Percentiles rank a stretch among this genome's conserved stretches.
These are phyloP conservation scores for Penicillium manginii DNA, from an alignment of 495 filamentous ascomycete genomes.

Conservation along the genomic window DNA sequence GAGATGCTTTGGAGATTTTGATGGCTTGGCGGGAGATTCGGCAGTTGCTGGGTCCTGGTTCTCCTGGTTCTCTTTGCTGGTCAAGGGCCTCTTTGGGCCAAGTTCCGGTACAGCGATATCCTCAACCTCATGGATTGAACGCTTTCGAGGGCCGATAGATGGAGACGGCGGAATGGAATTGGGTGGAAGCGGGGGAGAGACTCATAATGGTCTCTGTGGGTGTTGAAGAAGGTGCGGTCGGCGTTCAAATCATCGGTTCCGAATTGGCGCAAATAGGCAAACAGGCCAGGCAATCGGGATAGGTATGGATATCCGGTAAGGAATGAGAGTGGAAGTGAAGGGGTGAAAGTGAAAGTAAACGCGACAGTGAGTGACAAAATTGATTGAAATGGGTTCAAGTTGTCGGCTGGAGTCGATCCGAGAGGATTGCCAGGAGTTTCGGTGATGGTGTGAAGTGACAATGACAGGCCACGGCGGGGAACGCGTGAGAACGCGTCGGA, in stretches of 20 bases:
- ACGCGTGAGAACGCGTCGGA: slow-evolving; percentile 1
- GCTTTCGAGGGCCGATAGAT: slow-evolving; percentile 28
- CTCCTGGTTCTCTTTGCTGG: slow-evolving; percentile 31
- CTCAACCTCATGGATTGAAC: slow-evolving; percentile 38
- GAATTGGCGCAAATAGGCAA: neutral
- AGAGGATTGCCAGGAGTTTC: neutral
- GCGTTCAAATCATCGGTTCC: neutral
- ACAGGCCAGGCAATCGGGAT: neutral
- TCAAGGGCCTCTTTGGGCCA: slow-evolving; percentile 20
- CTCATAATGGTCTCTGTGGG: slow-evolving; percentile 9
- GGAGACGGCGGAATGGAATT: slow-evolving; percentile 22
- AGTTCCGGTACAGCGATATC: slow-evolving; percentile 22
- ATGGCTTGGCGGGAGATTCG: neutral
- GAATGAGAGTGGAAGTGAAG: no score
- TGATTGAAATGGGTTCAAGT: neutral
- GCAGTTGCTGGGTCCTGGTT: slow-evolving; percentile 25
- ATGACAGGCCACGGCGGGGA: neutral
- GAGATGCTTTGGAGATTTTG: neutral
- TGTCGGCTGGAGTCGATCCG: no score
- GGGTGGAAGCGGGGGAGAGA: slow-evolving; percentile 26
- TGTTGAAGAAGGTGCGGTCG: neutral
- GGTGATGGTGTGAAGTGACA: neutral
- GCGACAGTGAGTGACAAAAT: neutral
- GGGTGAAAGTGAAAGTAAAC: neutral
- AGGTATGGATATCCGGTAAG: neutral